A percentile compares a stretch with the other conserved stretches of the same genome.
Conservation (phyloP, 108 stramenopile species). For the Nitzschia putrida region DNA sequence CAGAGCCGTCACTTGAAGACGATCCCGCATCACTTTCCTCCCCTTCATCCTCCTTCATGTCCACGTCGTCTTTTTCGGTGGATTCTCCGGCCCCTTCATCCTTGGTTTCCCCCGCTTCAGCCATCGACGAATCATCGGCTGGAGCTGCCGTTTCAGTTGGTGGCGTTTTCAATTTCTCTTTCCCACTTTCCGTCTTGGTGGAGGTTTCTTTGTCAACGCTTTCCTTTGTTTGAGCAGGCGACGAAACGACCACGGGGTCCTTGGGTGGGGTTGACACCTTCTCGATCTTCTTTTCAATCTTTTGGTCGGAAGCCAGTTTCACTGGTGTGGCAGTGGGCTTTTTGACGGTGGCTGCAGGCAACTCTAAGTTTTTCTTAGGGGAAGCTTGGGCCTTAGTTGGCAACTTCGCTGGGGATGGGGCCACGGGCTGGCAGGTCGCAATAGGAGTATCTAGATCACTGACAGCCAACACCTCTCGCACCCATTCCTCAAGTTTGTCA, state of each 20-base stretch:
- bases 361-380: too few relatives aligned
- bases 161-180: background rate
- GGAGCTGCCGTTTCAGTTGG: background rate
- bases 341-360: background rate
- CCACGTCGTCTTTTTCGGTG: background rate
- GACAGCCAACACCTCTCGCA: slow-evolving; percentile 25
- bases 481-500: slow-evolving; percentile 13
- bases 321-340: background rate
- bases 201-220: slow-evolving; percentile 7
- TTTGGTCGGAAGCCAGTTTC: background rate
- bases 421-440: background rate
- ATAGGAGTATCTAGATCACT: slow-evolving; percentile 21
- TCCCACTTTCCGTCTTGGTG: background rate
- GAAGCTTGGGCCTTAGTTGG: background rate
- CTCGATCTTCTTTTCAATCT: too few relatives aligned
- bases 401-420: background rate
- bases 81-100: background rate
- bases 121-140: background rate
- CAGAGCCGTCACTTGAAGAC: slow-evolving; percentile 32
- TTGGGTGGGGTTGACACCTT: too few relatives aligned
- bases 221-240: background rate
- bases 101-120: background rate
- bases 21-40: slow-evolving; percentile 9
- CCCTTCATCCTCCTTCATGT: background rate
- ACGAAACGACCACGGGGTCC: too few relatives aligned